Evolutionary conservation across 116 monocot genomes (phyloP).

Genomic region (Zostera marina): DNA sequence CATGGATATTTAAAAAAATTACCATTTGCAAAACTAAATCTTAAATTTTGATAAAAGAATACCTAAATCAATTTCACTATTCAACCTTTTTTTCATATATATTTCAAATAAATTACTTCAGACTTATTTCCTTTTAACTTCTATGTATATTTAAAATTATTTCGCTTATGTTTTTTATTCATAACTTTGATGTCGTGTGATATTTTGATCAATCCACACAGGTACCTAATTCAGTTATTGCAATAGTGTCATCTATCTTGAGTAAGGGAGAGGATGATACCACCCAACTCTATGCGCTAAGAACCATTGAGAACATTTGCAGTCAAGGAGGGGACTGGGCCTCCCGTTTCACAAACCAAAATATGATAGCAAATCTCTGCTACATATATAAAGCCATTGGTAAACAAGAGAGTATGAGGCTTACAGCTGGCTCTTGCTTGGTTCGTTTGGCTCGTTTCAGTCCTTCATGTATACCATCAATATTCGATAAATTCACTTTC

Average conservation of each 20-base stretch:
- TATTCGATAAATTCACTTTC: conserved; percentile 72
- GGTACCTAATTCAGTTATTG: conserved; percentile 76
- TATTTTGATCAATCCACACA: conserved; percentile 8
- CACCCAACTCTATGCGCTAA: conserved; percentile 80
- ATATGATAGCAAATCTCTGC: conserved; percentile 67
- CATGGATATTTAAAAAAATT: no score
- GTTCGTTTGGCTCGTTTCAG: conserved; percentile 67
- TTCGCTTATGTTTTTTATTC: not conserved
- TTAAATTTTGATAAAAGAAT: not conserved
- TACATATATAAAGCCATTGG: conserved; percentile 82
- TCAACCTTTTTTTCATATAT: no score
- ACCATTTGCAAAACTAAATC: no score
- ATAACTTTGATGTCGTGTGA: not conserved
- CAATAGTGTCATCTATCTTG: conserved; percentile 78
- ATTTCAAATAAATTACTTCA: no score
- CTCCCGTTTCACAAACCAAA: conserved; percentile 64
- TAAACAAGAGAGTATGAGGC: conserved; percentile 76
- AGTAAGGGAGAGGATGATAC: conserved; percentile 92
- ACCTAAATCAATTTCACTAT: no score
- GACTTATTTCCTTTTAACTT: not conserved
- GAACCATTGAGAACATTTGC: conserved; percentile 78
- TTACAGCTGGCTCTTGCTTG: conserved; percentile 90
- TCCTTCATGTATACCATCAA: conserved; percentile 38
- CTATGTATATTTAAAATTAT: not conserved
- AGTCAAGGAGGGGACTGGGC: conserved; percentile 88